A percentile compares a stretch with the other conserved stretches of the same genome.
Conservation (phyloP, 257 asterid genomes). For the Apocynum venetum region DNA sequence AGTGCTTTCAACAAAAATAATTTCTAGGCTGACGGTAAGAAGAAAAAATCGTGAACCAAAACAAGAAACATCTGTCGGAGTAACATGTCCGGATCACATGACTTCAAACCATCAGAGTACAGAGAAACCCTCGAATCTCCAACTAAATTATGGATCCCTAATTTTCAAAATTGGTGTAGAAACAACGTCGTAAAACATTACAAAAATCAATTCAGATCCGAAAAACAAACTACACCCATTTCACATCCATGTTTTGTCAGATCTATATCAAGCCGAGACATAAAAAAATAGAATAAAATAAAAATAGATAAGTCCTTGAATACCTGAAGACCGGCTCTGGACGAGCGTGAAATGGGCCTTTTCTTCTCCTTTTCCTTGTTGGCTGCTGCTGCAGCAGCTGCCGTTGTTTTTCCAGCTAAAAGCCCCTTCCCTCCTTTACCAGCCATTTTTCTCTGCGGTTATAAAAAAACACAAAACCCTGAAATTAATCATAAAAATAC, state of each 20-base stretch:
- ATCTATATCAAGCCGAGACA: neutral
- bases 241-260: neutral
- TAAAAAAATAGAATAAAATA: too few relatives aligned
- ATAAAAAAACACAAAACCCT: neutral
- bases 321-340: slow-evolving; percentile 98
- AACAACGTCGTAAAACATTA: neutral
- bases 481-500: neutral
- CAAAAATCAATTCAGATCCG: neutral
- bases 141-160: neutral
- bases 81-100: neutral
- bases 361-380: slow-evolving; percentile 88
- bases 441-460: slow-evolving; percentile 45
- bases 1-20: neutral
- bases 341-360: slow-evolving; percentile 73
- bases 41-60: neutral
- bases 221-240: neutral
- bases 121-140: too few relatives aligned
- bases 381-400: slow-evolving; percentile 63
- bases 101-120: neutral
- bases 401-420: slow-evolving; percentile 90
- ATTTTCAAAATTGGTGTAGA: neutral
- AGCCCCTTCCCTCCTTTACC: slow-evolving; percentile 99
- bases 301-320: neutral
- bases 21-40: neutral
- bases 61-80: neutral